Conservation (phyloP, 179 eudicot genomes). For the Silene vulgaris region DNA sequence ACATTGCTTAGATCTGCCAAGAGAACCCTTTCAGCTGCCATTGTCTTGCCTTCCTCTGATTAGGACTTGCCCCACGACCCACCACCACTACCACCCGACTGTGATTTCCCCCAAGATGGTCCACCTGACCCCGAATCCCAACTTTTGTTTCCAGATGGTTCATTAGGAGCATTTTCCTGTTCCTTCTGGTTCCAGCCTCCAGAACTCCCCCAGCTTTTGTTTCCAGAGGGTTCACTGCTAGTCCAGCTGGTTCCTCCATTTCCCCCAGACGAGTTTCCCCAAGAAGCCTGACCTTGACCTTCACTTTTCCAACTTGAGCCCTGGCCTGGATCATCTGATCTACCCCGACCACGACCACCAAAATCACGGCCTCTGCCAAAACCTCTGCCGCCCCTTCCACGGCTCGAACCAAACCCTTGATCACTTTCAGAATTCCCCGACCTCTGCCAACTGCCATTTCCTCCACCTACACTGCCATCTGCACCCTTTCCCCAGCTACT, state of each 20-base stretch:
- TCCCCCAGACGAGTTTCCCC: conserved; percentile 21
- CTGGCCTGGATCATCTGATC: conserved; percentile 32
- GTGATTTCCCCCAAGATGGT: conserved; percentile 18
- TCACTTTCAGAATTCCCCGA: conserved; percentile 26
- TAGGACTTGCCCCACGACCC: conserved; percentile 6
- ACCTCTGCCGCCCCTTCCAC: conserved; percentile 44
- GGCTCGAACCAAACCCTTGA: conserved; percentile 30
- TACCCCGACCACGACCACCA: conserved; percentile 28
- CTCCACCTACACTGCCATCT: conserved; percentile 8
- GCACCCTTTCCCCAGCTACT: conserved; percentile 21
- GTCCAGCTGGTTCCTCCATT: conserved; percentile 19
- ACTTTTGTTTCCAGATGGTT: too few relatives aligned
- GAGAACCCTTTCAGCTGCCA: conserved; percentile 3
- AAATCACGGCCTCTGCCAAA: conserved; percentile 36
- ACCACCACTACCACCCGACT: conserved; percentile 20
- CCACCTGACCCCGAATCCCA: conserved; percentile 17
- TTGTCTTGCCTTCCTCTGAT: background rate
- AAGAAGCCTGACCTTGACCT: conserved; percentile 22
- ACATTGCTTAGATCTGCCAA: conserved; percentile 12
- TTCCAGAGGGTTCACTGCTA: background rate
- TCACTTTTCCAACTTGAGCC: conserved; percentile 20
- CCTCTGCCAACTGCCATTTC: conserved; percentile 17
- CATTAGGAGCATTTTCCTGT: too few relatives aligned
- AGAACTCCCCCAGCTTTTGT: background rate
- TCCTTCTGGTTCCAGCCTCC: too few relatives aligned